phyloP scores from a whole-genome alignment of 129 eudicot genomes.

The Smallanthus sonchifolius region DNA sequence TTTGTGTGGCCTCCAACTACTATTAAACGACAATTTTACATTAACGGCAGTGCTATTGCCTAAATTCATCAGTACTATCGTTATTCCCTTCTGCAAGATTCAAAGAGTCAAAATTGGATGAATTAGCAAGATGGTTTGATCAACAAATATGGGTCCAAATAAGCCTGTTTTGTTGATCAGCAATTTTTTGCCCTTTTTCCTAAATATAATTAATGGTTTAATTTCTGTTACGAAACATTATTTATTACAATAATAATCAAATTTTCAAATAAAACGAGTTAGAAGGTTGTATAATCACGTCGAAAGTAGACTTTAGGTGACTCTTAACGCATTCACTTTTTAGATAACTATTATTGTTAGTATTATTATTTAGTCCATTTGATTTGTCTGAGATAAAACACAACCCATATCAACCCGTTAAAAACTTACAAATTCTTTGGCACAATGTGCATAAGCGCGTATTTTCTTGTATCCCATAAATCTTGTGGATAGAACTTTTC shows the following conservation, averaged over 20 bases:
- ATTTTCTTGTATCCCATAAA: conserved; percentile 55
- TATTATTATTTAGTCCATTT: neutral
- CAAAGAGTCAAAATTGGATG: neutral
- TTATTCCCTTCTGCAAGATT: conserved; percentile 56
- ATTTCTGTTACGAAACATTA: neutral
- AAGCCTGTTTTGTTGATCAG: neutral
- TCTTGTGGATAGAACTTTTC: conserved; percentile 51
- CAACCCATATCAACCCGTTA: neutral
- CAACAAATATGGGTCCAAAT: neutral
- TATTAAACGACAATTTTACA: conserved; percentile 34
- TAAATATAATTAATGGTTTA: neutral
- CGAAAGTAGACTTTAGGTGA: neutral
- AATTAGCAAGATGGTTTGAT: neutral
- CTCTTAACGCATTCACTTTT: neutral
- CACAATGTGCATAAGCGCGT: conserved; percentile 81
- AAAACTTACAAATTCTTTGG: conserved; percentile 69
- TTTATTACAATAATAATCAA: too few species aligned
- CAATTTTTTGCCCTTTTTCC: neutral
- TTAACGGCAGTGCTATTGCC: conserved; percentile 45
- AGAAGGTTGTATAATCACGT: neutral
- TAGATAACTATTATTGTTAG: neutral
- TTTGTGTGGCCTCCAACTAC: conserved; percentile 30
- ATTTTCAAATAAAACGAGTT: neutral
- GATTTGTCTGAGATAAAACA: neutral
- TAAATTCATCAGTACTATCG: conserved; percentile 59